Base-by-base conservation (phyloP, 192 early-diverging fungal species). In the Linnemannia elongata region DNA sequence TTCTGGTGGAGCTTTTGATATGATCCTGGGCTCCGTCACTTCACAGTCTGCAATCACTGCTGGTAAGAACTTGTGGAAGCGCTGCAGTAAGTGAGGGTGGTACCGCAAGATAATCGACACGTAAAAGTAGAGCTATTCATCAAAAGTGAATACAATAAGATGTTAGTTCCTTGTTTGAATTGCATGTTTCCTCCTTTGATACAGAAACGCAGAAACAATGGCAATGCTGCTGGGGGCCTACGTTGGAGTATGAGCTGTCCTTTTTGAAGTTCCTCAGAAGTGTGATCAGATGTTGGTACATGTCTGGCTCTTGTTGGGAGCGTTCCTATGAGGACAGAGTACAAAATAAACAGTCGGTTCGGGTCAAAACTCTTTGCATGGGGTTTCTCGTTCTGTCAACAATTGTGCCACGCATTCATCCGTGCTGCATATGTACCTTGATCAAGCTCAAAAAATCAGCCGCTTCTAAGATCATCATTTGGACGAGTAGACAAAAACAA, bases 231-330 rank as follows among this genome's bases (percentile, higher is more conserved):
- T 79, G 36, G 22, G 15, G 18, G 55, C 83, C 27, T 85, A 85
- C 83, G 27, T 68, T 81, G 55, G 85, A 36, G 57, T 87, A 87
- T 18, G 78, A 80, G 27, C 78, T 79, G 17, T 87, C 85, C 72
- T 87, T 87, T 75, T 87, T 79, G 54, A 87, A 87, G 68, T 87
- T 87, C 55, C 85, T 36, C 33, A 87, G 79, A 18, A 87, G 42
- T 35, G 85, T 81, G 41, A 87, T 87, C 85, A 87, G 18, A 45
- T 87, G 85, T 44, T 87, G 85, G 22, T 87, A 87, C 85, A 87
- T 87, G 35, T 87, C 80, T 3, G 85, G 85, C 38, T 87, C 85
- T 35, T 81, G 79, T 49, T 74, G 76, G 6, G 85, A 87, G 38
- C 57, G 76, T 39, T 87, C 85, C 85, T 86, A 35, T 20, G 44